Percentiles rank a stretch among this genome's conserved stretches.
These are phyloP conservation scores for Ephemerocybe angulata DNA, from an alignment of 768 basidiomycete species.

Conservation along the genomic window DNA sequence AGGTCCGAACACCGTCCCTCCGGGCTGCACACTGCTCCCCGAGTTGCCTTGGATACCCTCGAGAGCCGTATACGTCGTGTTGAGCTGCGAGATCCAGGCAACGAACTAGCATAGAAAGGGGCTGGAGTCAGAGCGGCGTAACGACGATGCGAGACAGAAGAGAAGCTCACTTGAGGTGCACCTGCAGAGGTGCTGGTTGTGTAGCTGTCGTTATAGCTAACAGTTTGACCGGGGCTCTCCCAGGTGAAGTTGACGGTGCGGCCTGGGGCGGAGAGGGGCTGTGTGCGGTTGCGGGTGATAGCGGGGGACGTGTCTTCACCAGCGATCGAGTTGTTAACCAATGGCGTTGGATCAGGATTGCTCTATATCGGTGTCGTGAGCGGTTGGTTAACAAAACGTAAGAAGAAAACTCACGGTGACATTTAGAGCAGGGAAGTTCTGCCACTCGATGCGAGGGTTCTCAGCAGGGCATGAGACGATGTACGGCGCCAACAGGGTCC, in stretches of 20 bases:
- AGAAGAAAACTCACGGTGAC: slow-evolving; percentile 40
- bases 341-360: slow-evolving; percentile 22
- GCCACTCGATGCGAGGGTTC: slow-evolving; percentile 49
- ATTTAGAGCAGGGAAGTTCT: slow-evolving; percentile 54
- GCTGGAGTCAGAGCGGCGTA: no score
- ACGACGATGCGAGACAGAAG: not conserved
- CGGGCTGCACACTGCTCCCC: slow-evolving; percentile 49
- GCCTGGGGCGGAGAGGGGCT: slow-evolving; percentile 43
- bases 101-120: slow-evolving; percentile 45
- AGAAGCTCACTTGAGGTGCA: slow-evolving; percentile 34
- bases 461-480: slow-evolving; percentile 48
- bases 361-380: slow-evolving; percentile 16
- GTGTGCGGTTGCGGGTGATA: slow-evolving; percentile 53
- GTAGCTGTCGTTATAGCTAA: slow-evolving; percentile 49
- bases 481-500: slow-evolving; percentile 56
- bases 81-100: slow-evolving; percentile 59
- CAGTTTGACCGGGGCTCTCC: slow-evolving; percentile 52
- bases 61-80: slow-evolving; percentile 52
- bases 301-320: slow-evolving; percentile 42
- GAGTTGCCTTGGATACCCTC: slow-evolving; percentile 36
- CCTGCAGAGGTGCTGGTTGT: slow-evolving; percentile 47
- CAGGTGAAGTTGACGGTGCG: slow-evolving; percentile 45
- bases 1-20: slow-evolving; percentile 41
- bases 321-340: slow-evolving; percentile 17
- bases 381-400: not conserved